A percentile compares a stretch with the other conserved stretches of the same genome.
Conservation (phyloP, 2,329 filamentous ascomycete species). For the Hansfordia pulvinata region DNA sequence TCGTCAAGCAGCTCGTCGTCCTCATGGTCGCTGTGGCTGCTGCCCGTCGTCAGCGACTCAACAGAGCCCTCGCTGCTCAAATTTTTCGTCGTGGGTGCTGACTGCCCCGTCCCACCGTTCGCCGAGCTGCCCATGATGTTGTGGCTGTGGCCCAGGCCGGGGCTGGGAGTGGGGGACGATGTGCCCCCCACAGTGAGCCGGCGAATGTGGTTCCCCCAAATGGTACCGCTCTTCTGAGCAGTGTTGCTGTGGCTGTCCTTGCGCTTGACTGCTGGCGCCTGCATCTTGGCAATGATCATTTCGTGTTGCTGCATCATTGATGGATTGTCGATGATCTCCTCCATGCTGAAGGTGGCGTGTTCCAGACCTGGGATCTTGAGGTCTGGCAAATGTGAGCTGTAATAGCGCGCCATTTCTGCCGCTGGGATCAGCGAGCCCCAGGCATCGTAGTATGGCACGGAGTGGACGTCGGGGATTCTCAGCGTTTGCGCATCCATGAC, state of each 20-base stretch:
- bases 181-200: constrained; percentile 7
- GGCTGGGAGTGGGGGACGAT: constrained; percentile 1
- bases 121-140: constrained; percentile 2
- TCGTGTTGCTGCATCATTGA: constrained; percentile 36
- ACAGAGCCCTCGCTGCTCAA: constrained; percentile 11
- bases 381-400: constrained; percentile 26
- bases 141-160: constrained; percentile 3
- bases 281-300: constrained; percentile 16
- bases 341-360: constrained; percentile 22
- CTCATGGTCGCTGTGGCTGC: constrained; percentile 13
- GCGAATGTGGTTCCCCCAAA: constrained; percentile 11
- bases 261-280: constrained; percentile 7
- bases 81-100: neutral
- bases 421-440: constrained; percentile 36
- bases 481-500: constrained; percentile 25
- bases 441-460: constrained; percentile 35
- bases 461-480: constrained; percentile 26
- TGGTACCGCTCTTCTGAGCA: constrained; percentile 5
- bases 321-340: constrained; percentile 34
- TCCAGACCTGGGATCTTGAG: constrained; percentile 22
- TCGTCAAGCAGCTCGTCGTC: constrained; percentile 9
- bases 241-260: constrained; percentile 9
- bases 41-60: constrained; percentile 14
- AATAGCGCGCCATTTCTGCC: constrained; percentile 27
- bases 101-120: neutral